Percentiles rank a stretch among this genome's conserved stretches.
Evolutionary conservation across 148 eudicot species (phyloP).

Genomic region (Agrostemma githago): DNA sequence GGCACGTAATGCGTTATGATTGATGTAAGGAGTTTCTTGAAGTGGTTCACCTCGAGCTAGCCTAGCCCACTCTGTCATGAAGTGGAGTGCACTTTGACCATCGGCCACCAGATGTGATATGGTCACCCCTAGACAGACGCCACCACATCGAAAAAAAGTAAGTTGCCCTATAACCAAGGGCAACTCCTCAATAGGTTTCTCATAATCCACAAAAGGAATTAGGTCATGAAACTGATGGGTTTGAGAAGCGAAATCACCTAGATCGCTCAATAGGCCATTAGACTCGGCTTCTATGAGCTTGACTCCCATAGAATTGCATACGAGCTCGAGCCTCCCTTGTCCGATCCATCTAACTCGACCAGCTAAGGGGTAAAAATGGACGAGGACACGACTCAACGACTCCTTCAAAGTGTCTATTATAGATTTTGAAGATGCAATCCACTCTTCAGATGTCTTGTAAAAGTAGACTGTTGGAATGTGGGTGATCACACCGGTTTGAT

Average conservation of each 20-base stretch:
- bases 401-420: conserved; percentile 34
- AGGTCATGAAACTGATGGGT: conserved; percentile 24
- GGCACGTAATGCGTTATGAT: conserved; percentile 21
- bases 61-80: conserved; percentile 43
- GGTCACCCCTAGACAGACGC: conserved; percentile 32
- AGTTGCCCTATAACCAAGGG: conserved; percentile 37
- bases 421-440: conserved; percentile 22
- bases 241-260: conserved; percentile 27
- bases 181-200: conserved; percentile 30
- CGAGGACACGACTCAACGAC: conserved; percentile 41
- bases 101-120: conserved; percentile 37
- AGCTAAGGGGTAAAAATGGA: conserved; percentile 38
- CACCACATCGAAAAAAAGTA: conserved; percentile 35
- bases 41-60: conserved; percentile 34
- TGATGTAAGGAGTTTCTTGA: conserved; percentile 22
- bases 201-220: conserved; percentile 31
- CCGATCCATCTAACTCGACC: conserved; percentile 29
- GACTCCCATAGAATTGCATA: conserved; percentile 29
- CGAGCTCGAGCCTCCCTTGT: conserved; percentile 36
- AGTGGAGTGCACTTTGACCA: conserved; percentile 37
- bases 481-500: conserved; percentile 46
- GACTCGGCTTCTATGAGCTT: conserved; percentile 39
- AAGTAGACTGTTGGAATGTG: conserved; percentile 59
- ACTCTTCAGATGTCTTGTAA: conserved; percentile 31
- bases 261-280: conserved; percentile 15